These are phyloP conservation scores for Nitzschia palea DNA, from an alignment of 108 stramenopile species.

Conservation along the genomic window DNA sequence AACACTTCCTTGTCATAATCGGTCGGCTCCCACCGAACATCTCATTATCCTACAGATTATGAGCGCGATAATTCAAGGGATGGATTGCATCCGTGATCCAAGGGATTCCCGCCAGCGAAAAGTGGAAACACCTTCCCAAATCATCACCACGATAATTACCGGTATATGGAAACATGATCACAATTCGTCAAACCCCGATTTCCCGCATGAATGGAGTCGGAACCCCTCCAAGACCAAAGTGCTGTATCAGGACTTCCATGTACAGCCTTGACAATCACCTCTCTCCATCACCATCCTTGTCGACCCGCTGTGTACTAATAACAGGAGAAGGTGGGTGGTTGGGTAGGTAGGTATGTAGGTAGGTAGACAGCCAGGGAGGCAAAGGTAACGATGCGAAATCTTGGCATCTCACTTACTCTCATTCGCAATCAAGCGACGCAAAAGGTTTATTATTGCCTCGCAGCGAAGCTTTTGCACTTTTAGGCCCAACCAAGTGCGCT, in stretches of 20 bases:
- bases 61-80: constrained; percentile 15
- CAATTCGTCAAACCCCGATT: constrained; percentile 46
- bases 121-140: neutral
- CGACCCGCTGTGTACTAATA: no score
- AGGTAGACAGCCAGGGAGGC: no score
- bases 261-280: neutral
- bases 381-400: no score
- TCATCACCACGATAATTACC: neutral
- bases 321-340: no score
- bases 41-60: neutral
- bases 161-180: constrained; percentile 37
- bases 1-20: constrained; percentile 6
- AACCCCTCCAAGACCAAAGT: constrained; percentile 23
- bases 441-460: no score
- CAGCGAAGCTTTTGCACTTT: no score
- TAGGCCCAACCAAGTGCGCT: no score
- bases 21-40: neutral
- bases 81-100: constrained; percentile 17
- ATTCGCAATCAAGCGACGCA: no score
- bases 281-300: no score
- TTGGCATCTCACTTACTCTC: no score
- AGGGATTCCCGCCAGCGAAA: constrained; percentile 46
- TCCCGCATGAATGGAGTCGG: constrained; percentile 10
- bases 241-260: neutral
- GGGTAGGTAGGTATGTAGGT: no score